phyloP scores from a whole-genome alignment of 768 basidiomycete genomes.

The Agaricus blazei region DNA sequence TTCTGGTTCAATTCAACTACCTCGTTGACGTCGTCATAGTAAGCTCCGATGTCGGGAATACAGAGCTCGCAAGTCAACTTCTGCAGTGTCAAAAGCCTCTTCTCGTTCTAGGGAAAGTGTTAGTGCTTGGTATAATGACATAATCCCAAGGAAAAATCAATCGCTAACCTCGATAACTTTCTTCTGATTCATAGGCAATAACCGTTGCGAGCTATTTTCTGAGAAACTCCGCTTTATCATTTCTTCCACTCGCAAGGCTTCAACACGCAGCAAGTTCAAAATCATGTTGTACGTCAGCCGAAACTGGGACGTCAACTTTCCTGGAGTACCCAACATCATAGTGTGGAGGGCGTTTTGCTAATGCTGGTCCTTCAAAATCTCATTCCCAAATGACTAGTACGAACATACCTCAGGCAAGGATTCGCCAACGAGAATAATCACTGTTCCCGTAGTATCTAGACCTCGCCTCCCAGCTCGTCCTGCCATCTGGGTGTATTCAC shows the following conservation, averaged over 20 bases:
- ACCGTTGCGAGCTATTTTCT: constrained; percentile 90
- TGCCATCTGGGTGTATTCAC: constrained; percentile 99
- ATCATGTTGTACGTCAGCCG: constrained; percentile 99
- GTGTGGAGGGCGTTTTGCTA: constrained; percentile 71
- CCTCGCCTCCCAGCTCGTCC: constrained; percentile 96
- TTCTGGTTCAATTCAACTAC: constrained; percentile 59
- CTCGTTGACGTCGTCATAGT: constrained; percentile 67
- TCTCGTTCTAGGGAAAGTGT: constrained; percentile 57
- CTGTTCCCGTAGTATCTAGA: constrained; percentile 91
- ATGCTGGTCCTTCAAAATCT: background rate
- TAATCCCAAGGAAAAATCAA: background rate
- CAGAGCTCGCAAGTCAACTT: constrained; percentile 69
- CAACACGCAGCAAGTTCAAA: constrained; percentile 90
- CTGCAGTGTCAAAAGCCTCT: constrained; percentile 51
- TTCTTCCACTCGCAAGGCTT: constrained; percentile 93
- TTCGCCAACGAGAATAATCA: constrained; percentile 83
- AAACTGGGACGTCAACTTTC: constrained; percentile 93
- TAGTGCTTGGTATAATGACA: background rate
- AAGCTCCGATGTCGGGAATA: constrained; percentile 62
- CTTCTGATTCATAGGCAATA: constrained; percentile 91
- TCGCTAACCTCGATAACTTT: constrained; percentile 70
- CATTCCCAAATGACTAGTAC: background rate
- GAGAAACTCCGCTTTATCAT: constrained; percentile 99
- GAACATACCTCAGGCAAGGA: constrained; percentile 74
- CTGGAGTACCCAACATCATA: constrained; percentile 95